Evolutionary conservation across 2,329 filamentous ascomycete species (phyloP).

Genomic region (Coniochaeta pulveracea): DNA sequence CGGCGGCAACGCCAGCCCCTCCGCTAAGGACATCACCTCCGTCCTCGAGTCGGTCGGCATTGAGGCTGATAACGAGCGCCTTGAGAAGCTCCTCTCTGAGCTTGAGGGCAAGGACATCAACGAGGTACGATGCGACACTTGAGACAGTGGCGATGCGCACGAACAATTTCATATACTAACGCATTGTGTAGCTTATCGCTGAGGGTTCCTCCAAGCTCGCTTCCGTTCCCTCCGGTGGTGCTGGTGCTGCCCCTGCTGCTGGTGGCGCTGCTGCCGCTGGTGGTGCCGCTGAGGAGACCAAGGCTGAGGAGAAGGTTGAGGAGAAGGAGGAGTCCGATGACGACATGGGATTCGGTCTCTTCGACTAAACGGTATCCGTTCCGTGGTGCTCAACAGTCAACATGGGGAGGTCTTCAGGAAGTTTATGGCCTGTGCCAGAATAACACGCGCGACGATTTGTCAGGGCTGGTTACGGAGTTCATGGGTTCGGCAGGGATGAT

Average conservation of each 20-base stretch:
- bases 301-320: constrained; percentile 65
- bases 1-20: constrained; percentile 83
- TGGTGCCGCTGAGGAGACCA: constrained; percentile 49
- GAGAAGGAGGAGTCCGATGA: constrained; percentile 63
- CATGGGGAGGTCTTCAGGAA: background rate
- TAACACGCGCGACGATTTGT: constrained; percentile 3
- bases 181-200: constrained; percentile 75
- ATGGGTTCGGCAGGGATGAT: constrained; percentile 1
- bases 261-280: constrained; percentile 57
- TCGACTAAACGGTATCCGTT: constrained; percentile 47
- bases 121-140: constrained; percentile 64
- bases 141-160: too few relatives aligned
- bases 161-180: constrained; percentile 11
- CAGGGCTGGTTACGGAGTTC: constrained; percentile 4
- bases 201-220: constrained; percentile 89
- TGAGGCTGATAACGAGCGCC: constrained; percentile 81
- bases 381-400: constrained; percentile 1
- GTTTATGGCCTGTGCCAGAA: background rate
- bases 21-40: constrained; percentile 71
- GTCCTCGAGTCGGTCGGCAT: constrained; percentile 93
- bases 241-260: constrained; percentile 55
- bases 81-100: constrained; percentile 79
- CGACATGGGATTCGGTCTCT: constrained; percentile 68
- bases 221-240: constrained; percentile 89
- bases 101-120: constrained; percentile 87